Conservation (phyloP, 73 alveolate species). For the Paramecium primaurelia region DNA sequence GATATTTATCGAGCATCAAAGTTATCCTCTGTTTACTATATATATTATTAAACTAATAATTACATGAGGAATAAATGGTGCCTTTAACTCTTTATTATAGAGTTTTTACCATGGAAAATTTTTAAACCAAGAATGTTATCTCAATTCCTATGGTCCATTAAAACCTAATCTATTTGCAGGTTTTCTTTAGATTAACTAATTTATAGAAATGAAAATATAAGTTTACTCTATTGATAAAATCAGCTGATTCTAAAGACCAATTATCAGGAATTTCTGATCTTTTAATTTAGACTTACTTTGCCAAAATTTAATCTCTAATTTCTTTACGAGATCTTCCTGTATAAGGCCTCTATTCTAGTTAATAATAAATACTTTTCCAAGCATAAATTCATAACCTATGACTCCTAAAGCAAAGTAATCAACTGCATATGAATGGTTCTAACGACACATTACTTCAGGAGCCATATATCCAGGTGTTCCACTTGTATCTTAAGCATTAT, state of each 20-base stretch:
- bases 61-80: conserved; percentile 88
- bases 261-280: conserved; percentile 81
- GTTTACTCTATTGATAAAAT: conserved; percentile 83
- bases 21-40: conserved; percentile 59
- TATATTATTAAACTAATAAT: background rate
- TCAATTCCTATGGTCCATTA: conserved; percentile 94
- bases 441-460: conserved; percentile 94
- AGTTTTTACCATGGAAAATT: conserved; percentile 90
- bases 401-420: conserved; percentile 96
- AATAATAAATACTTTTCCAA: conserved; percentile 69
- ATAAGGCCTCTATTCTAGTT: conserved; percentile 78
- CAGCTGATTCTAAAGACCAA: conserved; percentile 94
- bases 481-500: conserved; percentile 79
- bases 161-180: conserved; percentile 90
- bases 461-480: conserved; percentile 96
- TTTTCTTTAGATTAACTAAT: conserved; percentile 68
- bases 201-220: background rate
- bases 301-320: conserved; percentile 87
- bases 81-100: conserved; percentile 72
- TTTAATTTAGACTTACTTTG: conserved; percentile 80
- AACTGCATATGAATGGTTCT: conserved; percentile 87
- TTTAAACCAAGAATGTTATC: conserved; percentile 93
- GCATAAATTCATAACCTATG: conserved; percentile 94
- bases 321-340: conserved; percentile 90
- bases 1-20: conserved; percentile 64